Evolutionary conservation across 2,329 filamentous ascomycete species (phyloP).

Genomic region (Alternaria dauci): DNA sequence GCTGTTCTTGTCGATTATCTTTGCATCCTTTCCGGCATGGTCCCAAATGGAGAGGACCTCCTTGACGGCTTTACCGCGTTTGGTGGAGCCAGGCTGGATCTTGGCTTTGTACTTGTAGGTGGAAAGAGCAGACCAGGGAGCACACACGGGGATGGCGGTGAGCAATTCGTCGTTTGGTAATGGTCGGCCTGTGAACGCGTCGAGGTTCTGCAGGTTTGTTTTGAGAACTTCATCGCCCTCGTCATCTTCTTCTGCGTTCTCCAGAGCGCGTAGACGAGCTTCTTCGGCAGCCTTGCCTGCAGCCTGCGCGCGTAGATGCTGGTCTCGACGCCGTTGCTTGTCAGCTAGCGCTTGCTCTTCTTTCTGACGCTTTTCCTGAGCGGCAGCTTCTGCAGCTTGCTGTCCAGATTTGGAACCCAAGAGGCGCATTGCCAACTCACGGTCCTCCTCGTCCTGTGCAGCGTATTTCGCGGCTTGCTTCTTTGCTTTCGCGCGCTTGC

Average conservation of each 20-base stretch:
- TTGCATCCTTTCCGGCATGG: constrained; percentile 64
- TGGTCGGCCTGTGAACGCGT: constrained; percentile 79
- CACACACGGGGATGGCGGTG: constrained; percentile 68
- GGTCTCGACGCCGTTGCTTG: constrained; percentile 77
- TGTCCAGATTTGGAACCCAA: constrained; percentile 79
- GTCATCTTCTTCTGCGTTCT: constrained; percentile 56
- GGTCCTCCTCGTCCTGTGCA: constrained; percentile 93
- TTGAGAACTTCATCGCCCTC: constrained; percentile 66
- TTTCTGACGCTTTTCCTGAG: constrained; percentile 69
- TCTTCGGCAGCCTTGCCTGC: constrained; percentile 81
- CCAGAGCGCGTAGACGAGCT: constrained; percentile 59
- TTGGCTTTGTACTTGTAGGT: constrained; percentile 94
- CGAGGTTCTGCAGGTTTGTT: constrained; percentile 58
- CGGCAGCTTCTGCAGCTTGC: constrained; percentile 69
- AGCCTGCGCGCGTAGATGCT: constrained; percentile 79
- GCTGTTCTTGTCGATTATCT: constrained; percentile 55
- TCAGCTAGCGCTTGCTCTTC: constrained; percentile 77
- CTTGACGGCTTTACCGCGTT: constrained; percentile 93
- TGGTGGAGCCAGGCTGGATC: constrained; percentile 85
- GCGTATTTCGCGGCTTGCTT: constrained; percentile 91
- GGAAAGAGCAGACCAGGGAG: constrained; percentile 69
- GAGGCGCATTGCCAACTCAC: constrained; percentile 80
- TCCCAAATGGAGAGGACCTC: constrained; percentile 89
- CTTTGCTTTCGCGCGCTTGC: constrained; percentile 83
- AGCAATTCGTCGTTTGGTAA: constrained; percentile 83